phyloP scores from a whole-genome alignment of 2,329 filamentous ascomycete genomes.

The Aspergillus luchuensis region DNA sequence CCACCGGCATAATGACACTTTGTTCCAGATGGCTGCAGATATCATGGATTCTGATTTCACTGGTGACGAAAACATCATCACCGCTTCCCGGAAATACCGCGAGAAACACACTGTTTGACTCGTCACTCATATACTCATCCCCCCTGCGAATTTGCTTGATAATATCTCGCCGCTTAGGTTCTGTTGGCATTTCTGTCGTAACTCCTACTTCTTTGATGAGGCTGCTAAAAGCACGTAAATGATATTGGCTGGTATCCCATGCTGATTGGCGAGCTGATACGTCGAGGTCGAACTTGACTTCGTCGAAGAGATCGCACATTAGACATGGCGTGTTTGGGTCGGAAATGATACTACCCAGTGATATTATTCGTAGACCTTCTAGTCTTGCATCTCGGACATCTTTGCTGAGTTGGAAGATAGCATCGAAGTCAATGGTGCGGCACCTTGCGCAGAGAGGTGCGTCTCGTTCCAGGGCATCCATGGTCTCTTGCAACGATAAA shows the following conservation, averaged over 20 bases:
- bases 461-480: not conserved
- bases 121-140: not conserved
- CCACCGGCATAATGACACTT: not conserved
- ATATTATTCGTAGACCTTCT: not conserved
- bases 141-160: not conserved
- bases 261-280: not conserved
- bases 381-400: not conserved
- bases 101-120: not conserved
- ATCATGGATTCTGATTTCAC: not conserved
- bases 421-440: not conserved
- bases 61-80: not conserved
- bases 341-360: not conserved
- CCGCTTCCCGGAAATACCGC: not conserved
- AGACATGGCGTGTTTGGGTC: not conserved
- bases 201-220: not conserved
- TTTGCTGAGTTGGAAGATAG: not conserved
- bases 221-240: not conserved
- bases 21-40: not conserved
- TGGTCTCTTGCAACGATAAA: too few relatives aligned
- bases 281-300: not conserved
- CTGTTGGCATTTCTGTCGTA: not conserved
- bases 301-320: not conserved
- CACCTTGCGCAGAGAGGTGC: not conserved
- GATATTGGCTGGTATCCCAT: not conserved
- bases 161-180: not conserved